phyloP scores from a whole-genome alignment of 1,139 yeast genomes.

The Suhomyces anneliseae region DNA sequence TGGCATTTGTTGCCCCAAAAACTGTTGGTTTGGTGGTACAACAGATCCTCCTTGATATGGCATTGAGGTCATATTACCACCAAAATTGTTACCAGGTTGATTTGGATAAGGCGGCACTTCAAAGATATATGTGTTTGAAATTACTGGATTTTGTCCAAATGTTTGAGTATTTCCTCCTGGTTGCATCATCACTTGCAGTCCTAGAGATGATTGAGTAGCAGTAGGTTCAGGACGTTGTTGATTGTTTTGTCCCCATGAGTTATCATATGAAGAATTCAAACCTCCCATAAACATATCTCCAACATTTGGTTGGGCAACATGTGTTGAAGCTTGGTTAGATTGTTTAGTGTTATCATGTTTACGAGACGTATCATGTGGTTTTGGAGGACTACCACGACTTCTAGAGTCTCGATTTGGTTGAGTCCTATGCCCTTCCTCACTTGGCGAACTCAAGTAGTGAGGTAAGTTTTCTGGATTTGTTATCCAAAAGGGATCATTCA shows the following conservation, averaged over 20 bases:
- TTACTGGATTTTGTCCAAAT: slow-evolving; percentile 5
- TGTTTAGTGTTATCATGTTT: background rate
- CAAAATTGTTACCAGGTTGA: background rate
- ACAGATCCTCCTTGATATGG: background rate
- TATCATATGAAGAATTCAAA: slow-evolving; percentile 1
- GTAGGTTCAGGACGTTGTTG: background rate
- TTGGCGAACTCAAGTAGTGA: slow-evolving; percentile 38
- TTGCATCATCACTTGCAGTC: slow-evolving; percentile 1
- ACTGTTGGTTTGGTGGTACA: background rate
- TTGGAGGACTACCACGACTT: background rate
- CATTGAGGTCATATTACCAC: background rate
- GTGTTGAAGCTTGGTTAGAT: background rate
- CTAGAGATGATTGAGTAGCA: background rate
- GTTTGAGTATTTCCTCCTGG: background rate
- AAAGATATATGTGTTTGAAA: slow-evolving; percentile 7
- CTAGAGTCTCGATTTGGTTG: background rate
- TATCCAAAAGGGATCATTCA: slow-evolving; percentile 47
- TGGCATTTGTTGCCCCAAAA: background rate
- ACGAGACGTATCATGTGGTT: background rate
- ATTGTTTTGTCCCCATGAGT: background rate
- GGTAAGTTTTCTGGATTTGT: slow-evolving; percentile 44
- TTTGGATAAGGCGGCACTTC: slow-evolving; percentile 6
- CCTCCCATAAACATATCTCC: slow-evolving; percentile 6
- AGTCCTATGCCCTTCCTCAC: slow-evolving; percentile 24
- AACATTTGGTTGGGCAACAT: slow-evolving; percentile 1